Conservation (phyloP, 331 rosid genomes). For the Spiraea crenata region DNA sequence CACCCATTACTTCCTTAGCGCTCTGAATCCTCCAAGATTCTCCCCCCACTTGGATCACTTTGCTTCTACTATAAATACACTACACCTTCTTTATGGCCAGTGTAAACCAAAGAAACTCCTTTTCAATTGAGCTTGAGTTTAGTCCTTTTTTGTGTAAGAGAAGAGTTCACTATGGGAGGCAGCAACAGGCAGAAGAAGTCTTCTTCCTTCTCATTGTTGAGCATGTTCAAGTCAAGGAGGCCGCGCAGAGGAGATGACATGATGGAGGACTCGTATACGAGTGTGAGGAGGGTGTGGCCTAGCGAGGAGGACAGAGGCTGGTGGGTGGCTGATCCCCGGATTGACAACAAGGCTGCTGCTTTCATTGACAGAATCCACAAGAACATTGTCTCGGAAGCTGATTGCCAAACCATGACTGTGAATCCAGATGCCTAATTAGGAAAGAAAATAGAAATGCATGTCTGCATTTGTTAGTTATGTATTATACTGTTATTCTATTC, state of each 20-base stretch:
- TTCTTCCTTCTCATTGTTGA: conserved; percentile 47
- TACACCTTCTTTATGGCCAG: conserved; percentile 6
- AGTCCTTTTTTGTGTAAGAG: background rate
- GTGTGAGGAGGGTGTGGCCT: conserved; percentile 45
- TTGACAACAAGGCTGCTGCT: conserved; percentile 49
- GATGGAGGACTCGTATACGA: conserved; percentile 23
- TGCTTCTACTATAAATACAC: conserved; percentile 32
- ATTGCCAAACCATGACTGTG: conserved; percentile 36
- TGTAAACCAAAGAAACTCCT: conserved; percentile 28
- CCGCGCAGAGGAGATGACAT: conserved; percentile 23
- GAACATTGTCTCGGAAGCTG: conserved; percentile 43
- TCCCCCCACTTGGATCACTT: conserved; percentile 2
- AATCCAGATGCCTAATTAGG: conserved; percentile 15
- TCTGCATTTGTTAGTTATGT: background rate
- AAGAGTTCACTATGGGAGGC: conserved; percentile 36
- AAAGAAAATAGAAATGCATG: background rate
- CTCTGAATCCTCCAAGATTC: conserved; percentile 49
- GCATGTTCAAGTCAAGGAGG: conserved; percentile 44
- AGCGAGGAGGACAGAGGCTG: conserved; percentile 57
- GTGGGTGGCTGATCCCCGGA: conserved; percentile 64
- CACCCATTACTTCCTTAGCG: conserved; percentile 21
- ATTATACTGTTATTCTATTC: conserved; percentile 1
- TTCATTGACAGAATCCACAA: conserved; percentile 45
- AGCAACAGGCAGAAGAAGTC: conserved; percentile 52
- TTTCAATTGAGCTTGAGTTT: background rate